Evolutionary conservation across 305 asterid species (phyloP), one percentile per base, ranked within the genome.

Genomic region (Fraxinus baroniana): DNA sequence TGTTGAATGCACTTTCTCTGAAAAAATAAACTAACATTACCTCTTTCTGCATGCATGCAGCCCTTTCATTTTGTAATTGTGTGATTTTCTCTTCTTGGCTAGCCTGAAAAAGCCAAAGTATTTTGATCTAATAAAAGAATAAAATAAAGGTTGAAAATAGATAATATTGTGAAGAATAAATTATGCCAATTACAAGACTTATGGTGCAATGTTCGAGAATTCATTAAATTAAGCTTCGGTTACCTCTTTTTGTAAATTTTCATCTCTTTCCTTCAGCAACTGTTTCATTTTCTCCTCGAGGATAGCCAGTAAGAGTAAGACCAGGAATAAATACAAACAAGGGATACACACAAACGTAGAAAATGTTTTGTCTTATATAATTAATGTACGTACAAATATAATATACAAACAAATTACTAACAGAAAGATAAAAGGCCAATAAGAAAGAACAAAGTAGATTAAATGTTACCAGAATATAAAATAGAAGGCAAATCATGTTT

Each of bases 221-320:
- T 9, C 30, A 24, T 24, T 44, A n/a, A 46, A 12, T n/a, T 41
- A 70, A 76, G 18, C 32, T 71, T 68, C 36, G n/a, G 7, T 72
- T 76, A 86, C 89, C 87, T 86, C 87, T 81, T 82, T 82, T 46
- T 78, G 86, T 81, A 86, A 77, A 68, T 24, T 73, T 44, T 52
- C 83, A 79, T 74, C 83, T 28, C 78, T 82, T 81, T 85, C 87
- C 60, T 46, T 70, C 12, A 78, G 78, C 26, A 85, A 81, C 32
- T 81, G 74, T 46, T 79, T 80, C 35, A 83, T 74, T n/a, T 84
- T 82, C 57, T 77, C 90, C 75, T 81, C 84, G 28, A 79, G 83
- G 71, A 74, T 77, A 57, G 79, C 81, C 88, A 76, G 81, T 78
- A 76, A 22, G 71, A n/a, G 76, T 70, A 70, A 70, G 30, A 30